A percentile compares a stretch with the other conserved stretches of the same genome.
Conservation (phyloP, 805 yeast genomes). For the Yarrowia sp. region DNA sequence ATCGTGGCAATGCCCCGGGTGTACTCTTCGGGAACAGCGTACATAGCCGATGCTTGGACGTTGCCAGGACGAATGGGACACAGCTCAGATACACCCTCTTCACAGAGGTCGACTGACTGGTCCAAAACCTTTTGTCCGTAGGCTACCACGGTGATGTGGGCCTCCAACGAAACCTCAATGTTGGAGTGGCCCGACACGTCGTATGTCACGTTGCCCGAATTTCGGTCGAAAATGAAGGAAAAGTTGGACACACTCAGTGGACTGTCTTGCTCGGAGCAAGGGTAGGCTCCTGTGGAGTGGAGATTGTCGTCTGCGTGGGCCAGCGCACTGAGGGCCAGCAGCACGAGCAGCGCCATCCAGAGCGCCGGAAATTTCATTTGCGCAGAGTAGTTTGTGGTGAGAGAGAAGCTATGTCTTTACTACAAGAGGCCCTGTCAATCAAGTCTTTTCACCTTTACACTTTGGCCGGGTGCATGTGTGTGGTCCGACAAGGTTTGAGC, state of each 20-base stretch:
- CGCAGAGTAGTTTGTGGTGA: background rate
- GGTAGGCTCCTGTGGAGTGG: conserved; percentile 23
- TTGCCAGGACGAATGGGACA: conserved; percentile 36
- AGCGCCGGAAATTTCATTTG: background rate
- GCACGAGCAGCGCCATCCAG: background rate
- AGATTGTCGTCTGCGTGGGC: conserved; percentile 10
- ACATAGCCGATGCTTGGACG: conserved; percentile 33
- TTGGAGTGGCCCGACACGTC: conserved; percentile 17
- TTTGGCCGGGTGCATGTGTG: background rate
- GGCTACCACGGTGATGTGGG: conserved; percentile 31
- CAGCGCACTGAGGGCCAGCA: background rate
- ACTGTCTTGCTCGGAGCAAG: background rate
- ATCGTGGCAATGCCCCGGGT: conserved; percentile 33
- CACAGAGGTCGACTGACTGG: conserved; percentile 36
- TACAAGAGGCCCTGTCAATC: background rate
- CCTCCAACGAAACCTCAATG: conserved; percentile 19
- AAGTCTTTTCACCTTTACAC: background rate
- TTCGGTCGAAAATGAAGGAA: conserved; percentile 14
- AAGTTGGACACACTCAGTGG: conserved; percentile 21
- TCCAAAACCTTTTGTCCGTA: conserved; percentile 35
- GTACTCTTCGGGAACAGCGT: conserved; percentile 35
- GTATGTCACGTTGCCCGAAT: conserved; percentile 12
- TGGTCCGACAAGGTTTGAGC: background rate
- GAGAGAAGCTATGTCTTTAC: too few relatives aligned
- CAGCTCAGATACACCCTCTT: conserved; percentile 33